Evolutionary conservation across 2,329 filamentous ascomycete genomes (phyloP).

Genomic region (Colletotrichum tropicale): DNA sequence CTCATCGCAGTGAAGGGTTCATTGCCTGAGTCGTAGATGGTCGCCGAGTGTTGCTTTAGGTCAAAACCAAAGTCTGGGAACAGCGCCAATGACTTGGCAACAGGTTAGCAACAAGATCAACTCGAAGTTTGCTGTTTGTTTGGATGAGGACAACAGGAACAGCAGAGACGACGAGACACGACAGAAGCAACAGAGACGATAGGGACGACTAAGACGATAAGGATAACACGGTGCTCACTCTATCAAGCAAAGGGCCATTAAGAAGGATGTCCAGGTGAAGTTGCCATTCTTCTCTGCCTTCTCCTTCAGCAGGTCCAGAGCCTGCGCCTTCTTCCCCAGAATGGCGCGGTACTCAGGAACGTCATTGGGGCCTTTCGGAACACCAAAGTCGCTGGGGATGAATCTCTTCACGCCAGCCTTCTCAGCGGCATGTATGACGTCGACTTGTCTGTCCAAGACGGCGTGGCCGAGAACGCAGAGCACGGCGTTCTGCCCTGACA

Average conservation of each 20-base stretch:
- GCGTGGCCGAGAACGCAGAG: background rate
- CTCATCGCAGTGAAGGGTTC: background rate
- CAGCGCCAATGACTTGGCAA: background rate
- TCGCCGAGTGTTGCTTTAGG: rapidly evolving
- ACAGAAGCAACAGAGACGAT: background rate
- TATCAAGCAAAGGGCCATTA: background rate
- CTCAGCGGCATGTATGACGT: background rate
- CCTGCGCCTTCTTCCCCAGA: background rate
- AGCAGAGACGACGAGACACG: background rate
- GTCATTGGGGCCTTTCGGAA: background rate
- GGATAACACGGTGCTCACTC: background rate
- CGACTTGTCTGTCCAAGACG: background rate
- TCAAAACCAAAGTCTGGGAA: background rate
- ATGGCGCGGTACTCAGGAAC: background rate
- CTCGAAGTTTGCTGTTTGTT: background rate
- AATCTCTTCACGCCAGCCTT: background rate
- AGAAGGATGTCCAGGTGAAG: background rate
- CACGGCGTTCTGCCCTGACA: background rate
- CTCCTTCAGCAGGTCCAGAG: rapidly evolving
- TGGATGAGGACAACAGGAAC: background rate
- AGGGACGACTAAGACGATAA: background rate
- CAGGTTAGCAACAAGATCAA: background rate
- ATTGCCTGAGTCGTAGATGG: background rate
- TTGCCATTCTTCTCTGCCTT: background rate
- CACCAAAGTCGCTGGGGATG: background rate